Evolutionary conservation across 177 flowering plant genomes (phyloP), one percentile per base, ranked within the genome.

Genomic region (Tripterygium wilfordii): DNA sequence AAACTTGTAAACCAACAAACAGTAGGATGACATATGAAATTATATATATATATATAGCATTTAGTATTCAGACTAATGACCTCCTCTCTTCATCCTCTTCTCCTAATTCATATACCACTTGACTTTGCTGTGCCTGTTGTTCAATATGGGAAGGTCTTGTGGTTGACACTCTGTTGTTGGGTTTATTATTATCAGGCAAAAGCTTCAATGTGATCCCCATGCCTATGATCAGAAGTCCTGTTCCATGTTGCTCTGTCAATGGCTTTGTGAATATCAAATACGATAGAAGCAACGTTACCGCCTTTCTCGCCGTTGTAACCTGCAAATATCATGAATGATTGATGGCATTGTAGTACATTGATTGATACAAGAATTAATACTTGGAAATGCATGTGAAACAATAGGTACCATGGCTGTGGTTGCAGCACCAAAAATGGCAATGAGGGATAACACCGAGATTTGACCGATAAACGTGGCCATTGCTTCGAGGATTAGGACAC

Each of bases 401-500:
- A 5, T n/a, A 28, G 39, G 23, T 75, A 87, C 96, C 96, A 91
- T 85, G 36, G 98, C 96, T 2, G 98, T 91, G 12, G 95, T 88
- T 19, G 98, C 98, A 26, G 98, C 98, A 12, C 98, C 98, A 43
- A 91, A 88, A 7, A 91, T 19, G 35, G 98, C 98, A 52, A 91
- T 83, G 58, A 91, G 90, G 23, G 96, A 88, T 26, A 91, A 72
- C 26, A 91, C 98, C 0, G 98, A 91, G 20, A 91, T 88, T 69
- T 91, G 98, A 31, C 98, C 98, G 0, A 91, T 61, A 28, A 74
- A 91, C 0, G 98, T 91, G 28, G 98, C 98, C 95, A 88, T 83
- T 9, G 98, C 96, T 71, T 91, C 98, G 18, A 91, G 85, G 24
- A 91, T 71, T 24, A 91, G 63, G 51, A 91, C 98, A 3, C 84